Base-by-base conservation (phyloP, 345 rosid genomes). In the Gossypium stocksii region DNA sequence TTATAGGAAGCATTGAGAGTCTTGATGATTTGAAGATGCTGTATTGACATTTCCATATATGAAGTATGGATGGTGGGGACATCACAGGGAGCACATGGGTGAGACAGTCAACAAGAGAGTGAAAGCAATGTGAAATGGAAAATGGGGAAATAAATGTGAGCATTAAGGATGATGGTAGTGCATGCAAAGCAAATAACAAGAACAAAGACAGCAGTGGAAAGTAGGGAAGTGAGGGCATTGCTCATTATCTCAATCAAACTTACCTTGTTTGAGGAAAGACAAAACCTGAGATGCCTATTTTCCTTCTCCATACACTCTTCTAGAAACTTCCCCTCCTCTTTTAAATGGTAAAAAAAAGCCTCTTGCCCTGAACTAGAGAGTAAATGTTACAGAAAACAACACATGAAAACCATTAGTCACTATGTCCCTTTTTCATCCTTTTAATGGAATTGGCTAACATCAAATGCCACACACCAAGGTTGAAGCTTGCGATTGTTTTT, bases 211-310 rank as follows among this genome's bases (percentile, higher is more conserved):
- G 86, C 86, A 86, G 85, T 81, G 87, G 86, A 85, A 86, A 78
- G 74, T 80, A 57, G 57, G 17, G 82, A 38, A 79, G 80, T 1
- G 77, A 74, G 48, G 13, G 25, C 16, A 67, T 76, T 77, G 19
- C 66, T 73, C 66, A 19, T 14, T 57, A 11, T 58, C 84, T 83
- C 83, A 84, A 87, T 87, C 83, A 77, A 22, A 66, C 23, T 82
- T 85, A 15, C 91, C 82, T 2, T 67, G 19, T 73, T 65, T 71
- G 74, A 84, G 58, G 82, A 83, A 84, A 86, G 87, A 88, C 89
- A 88, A 89, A 89, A 82, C 83, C 88, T 83, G 82, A 93, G 97
- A 93, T 93, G 83, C 96, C 86, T 75, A 72, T 77, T 90, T 93
- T 85, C 96, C 87, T 68, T 82, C 84, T 88, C 79, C 66, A 80